Evolutionary conservation across 2,329 filamentous ascomycete species (phyloP), one percentile per base, ranked within the genome.

Genomic region (Claviceps quebecensis): DNA sequence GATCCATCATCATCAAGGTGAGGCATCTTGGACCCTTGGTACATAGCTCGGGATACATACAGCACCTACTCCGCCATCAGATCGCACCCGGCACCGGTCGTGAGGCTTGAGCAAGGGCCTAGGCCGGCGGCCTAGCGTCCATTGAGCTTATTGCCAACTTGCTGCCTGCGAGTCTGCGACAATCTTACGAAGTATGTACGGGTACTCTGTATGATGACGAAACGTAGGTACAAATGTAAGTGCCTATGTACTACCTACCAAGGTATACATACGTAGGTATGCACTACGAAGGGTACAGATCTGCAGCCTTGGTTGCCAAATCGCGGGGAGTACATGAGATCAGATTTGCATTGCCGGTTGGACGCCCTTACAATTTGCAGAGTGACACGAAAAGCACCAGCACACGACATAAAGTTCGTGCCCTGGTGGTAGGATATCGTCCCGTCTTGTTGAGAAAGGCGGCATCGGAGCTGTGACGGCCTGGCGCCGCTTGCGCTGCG

Each of bases 61-160:
- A 26, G 5, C 3, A 22, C 22, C 22, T 8, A 29, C 29, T 11
- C 29, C 9, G 53, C 55, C 56, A 56, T 56, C 51, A 52, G 49
- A 53, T 53, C 51, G 48, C 47, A 40, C 36, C 38, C 34, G 54
- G 22, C 47, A 49, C 16, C 47, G 48, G n/a, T 44, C 41, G 53
- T 22, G 48, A 46, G 38, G 38, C 16, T 34, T 46, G 39, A 45
- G 50, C 22, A 50, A 46, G 38, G 38, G 22, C 40, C 50, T 46
- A 45, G 41, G 46, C 26, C 37, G 22, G 38, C 36, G 16, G 36
- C 29, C 23, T 47, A 50, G 39, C 51, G 45, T 40, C 48, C 14
- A 40, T 45, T 52, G 47, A 54, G 53, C 51, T 52, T 49, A 56
- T 57, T 36, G 29, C 23, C 29, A 34, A 34, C 29, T 34, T 34